Base-by-base conservation (phyloP, 768 basidiomycete species). In the Amanita molliuscula region DNA sequence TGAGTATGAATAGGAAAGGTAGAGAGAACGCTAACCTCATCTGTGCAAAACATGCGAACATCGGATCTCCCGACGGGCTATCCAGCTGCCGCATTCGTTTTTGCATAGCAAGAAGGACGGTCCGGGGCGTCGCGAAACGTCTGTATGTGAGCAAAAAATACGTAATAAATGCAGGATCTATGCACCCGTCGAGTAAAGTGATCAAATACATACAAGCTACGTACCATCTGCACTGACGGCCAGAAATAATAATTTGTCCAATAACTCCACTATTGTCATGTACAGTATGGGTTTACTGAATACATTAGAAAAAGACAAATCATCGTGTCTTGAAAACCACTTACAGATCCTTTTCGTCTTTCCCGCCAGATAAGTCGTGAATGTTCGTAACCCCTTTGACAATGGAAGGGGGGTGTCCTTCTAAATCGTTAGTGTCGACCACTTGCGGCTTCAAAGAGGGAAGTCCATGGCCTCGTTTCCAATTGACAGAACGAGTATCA, bases 1-100 rank as follows among this genome's bases (percentile, higher is more conserved):
- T 47, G 42, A 44, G 44, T 44, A 44, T 16, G 42, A 26, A 53
- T 37, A 45, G 34, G 42, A 38, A 25, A 20, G 50, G 28, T 31
- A 53, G 20, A 26, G 29, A 4, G 33, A 43, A 42, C 53, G 57
- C 38, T 35, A 57, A 88, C 89, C 83, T 79, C 87, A 91, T 88
- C 62, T 92, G 89, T 6, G 86, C 88, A 64, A 83, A 91, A 57
- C 82, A 85, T 6, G 87, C 86, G 65, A 91, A 85, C 79, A 90
- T 83, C 0, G 84, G 84, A 67, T 92, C 88, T 6, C 79, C 79
- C 10, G 77, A 74, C 15, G 82, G 78, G 48, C 77, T 76, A 58
- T 85, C 83, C 11, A 92, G 68, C 55, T 83, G 79, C 29, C 84
- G 78, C 77, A 91, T 84, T 42, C 87, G 81, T 60, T 88, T 86